These are phyloP conservation scores for Cytospora leucostoma DNA, from an alignment of 2,329 filamentous ascomycete genomes.

Conservation along the genomic window DNA sequence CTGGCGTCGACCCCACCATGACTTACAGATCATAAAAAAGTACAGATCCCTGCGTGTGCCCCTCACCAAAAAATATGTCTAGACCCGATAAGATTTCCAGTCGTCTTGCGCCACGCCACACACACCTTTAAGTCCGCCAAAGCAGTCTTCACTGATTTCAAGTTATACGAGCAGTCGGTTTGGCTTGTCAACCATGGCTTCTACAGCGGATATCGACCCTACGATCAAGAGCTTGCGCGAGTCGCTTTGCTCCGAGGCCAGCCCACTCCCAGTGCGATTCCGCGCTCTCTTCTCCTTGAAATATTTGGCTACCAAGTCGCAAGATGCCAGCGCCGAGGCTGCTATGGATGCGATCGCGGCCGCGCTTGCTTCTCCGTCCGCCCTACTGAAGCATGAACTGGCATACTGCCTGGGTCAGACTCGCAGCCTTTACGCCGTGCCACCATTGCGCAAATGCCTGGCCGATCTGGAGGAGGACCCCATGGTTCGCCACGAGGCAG, in stretches of 20 bases:
- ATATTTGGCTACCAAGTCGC: constrained; percentile 73
- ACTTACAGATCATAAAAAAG: background rate
- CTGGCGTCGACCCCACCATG: constrained; percentile 9
- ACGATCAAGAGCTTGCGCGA: constrained; percentile 68
- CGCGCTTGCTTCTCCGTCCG: constrained; percentile 80
- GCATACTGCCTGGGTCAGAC: constrained; percentile 97
- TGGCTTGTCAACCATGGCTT: constrained; percentile 30
- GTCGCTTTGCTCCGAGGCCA: constrained; percentile 76
- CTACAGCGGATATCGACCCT: constrained; percentile 33
- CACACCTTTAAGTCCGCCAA: background rate
- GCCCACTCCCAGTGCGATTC: constrained; percentile 85
- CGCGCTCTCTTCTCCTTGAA: constrained; percentile 97
- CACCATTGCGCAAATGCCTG: constrained; percentile 72
- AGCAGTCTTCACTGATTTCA: background rate
- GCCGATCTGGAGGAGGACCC: constrained; percentile 80
- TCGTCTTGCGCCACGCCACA: background rate
- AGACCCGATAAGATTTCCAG: constrained; percentile 14
- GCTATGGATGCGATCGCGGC: constrained; percentile 83
- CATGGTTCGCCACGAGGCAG: constrained; percentile 96
- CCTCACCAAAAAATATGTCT: background rate
- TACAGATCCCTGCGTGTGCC: constrained; percentile 6
- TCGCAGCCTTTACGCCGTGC: constrained; percentile 71
- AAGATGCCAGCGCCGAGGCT: constrained; percentile 60
- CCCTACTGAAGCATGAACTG: constrained; percentile 91
- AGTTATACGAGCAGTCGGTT: background rate